Base-by-base conservation (phyloP, 352 stramenopile genomes). In the Pythium periplocum region DNA sequence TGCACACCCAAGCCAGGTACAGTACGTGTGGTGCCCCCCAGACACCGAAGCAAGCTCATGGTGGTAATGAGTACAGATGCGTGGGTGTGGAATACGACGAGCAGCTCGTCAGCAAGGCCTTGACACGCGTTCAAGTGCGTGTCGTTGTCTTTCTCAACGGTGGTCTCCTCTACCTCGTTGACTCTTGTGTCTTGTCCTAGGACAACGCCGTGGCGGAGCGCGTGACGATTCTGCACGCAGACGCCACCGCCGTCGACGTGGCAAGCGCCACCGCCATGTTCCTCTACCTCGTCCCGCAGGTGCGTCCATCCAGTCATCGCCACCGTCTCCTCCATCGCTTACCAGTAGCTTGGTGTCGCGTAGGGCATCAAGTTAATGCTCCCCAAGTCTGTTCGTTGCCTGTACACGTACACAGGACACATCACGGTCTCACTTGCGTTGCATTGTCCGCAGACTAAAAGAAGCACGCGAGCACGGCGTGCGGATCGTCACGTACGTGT, bases 401-500 rank as follows among this genome's bases (percentile, higher is more conserved):
- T 26, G 17, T 26, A 0, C 17, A 26, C 17, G 17, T 26, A 26
- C 17, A 26, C 17, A 26, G 17, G 17, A 26, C 17, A 41, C 4
- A 46, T 52, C 3, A 45, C 17, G 30, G 10, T 48, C 33, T 46
- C 11, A 45, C 41, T 43, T 32, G 4, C 11, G 1, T 49, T 61
- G 30, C 42, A 42, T 10, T 3, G 1, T 66, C 12, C 9, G 4
- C 58, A 92, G 82, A 46, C 62, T 93, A 11, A 75, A 89, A 63
- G 79, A 89, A 71, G 78, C 83, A 3, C 69, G 72, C 8, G 52
- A 53, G 32, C 65, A 73, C 5, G 66, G 72, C 30, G 68, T 93
- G 17, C 78, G 79, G 39, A 89, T 93, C 44, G 79, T 87, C 38
- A 89, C 83, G 44, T 91, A 93, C 55, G 77, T 93, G 34, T 93